Base-by-base conservation (phyloP, 2,329 filamentous ascomycete genomes). In the Colletotrichum godetiae region DNA sequence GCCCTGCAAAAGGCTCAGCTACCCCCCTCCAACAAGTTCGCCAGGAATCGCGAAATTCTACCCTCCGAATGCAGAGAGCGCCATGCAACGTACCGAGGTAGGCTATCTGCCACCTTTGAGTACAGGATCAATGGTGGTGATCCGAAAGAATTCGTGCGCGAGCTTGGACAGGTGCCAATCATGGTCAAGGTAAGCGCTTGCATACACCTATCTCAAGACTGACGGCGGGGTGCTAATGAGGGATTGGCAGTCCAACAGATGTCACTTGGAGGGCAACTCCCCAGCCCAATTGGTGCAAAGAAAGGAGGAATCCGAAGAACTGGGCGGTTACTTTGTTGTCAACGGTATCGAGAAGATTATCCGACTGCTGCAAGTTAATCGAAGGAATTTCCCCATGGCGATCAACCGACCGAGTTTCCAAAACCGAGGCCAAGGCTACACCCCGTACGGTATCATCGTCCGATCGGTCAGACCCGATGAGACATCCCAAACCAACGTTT, bases 311-410 rank as follows among this genome's bases (percentile, higher is more conserved):
- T 94, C 95, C 0, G 97, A 99, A 83, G 97, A 99, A 83, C 85
- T 98, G 37, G 97, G 97, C 49, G 97, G 97, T 57, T 99, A 98
- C 83, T 99, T 98, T 80, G 92, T 99, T 78, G 94, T 99, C 79
- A 99, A 99, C 82, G 97, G 97, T 76, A 98, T 95, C 79, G 97
- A 99, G 83, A 98, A 98, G 86, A 91, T 98, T 71, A 95, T 98
- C 78, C 94, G 97, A 80, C 92, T 98, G 86, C 88, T 99, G 75
- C 92, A 98, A 76, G 90, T 98, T 75, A 95, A 95, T 81, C 91
- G 94, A 83, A 90, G 97, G 79, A 99, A 99, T 83, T 98, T 95
- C 80, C 96, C 97, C 63, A 94, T 98, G 90, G 96, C 96, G 59
- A 98, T 98, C 82, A 90, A 94, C 78, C 94, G 97, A 80, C 92